phyloP scores from a whole-genome alignment of 2,329 filamentous ascomycete species.

The Penicillium janthinellum region DNA sequence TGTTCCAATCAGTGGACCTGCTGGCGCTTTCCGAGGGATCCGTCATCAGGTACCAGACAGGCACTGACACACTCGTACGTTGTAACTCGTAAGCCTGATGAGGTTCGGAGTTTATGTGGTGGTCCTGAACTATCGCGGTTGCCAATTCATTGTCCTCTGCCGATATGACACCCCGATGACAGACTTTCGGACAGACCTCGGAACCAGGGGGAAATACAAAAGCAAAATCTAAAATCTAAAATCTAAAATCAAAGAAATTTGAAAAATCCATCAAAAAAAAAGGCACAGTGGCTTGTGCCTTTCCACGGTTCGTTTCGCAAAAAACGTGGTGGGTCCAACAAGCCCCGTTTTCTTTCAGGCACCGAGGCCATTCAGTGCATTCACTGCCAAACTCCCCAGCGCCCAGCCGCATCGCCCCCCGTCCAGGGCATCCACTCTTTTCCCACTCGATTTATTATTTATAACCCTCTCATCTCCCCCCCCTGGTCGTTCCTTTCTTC shows the following conservation, averaged over 20 bases:
- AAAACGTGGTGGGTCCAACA: slow-evolving; percentile 7
- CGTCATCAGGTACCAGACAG: slow-evolving; percentile 15
- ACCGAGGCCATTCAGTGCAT: background rate
- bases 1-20: slow-evolving; percentile 13
- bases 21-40: slow-evolving; percentile 8
- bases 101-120: too few species aligned
- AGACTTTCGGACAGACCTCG: background rate
- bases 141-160: background rate
- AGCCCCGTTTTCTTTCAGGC: background rate
- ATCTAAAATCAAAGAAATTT: background rate
- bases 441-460: background rate
- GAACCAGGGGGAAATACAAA: background rate
- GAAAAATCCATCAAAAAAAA: background rate
- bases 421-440: background rate
- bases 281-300: background rate
- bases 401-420: background rate
- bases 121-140: background rate
- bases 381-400: background rate
- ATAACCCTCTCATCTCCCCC: background rate
- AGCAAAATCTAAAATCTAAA: background rate
- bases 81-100: too few species aligned
- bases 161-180: background rate
- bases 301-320: background rate
- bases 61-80: background rate
- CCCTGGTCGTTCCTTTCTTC: slow-evolving; percentile 7